Base-by-base conservation (phyloP, 2,329 filamentous ascomycete genomes). In the Cercospora sp. region DNA sequence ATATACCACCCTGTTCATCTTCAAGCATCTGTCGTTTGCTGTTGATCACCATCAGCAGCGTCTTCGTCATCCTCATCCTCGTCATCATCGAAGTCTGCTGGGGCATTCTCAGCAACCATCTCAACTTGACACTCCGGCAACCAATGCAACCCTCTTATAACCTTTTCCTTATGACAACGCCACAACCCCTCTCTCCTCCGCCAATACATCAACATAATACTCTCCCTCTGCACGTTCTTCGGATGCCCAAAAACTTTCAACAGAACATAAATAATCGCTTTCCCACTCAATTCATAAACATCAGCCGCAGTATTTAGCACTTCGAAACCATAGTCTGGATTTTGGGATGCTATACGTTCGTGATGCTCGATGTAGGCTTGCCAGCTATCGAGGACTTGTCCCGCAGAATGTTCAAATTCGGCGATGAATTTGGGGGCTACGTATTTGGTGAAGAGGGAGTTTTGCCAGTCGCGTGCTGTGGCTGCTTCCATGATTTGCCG, bases 101-200 rank as follows among this genome's bases (percentile, higher is more conserved):
- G 45, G 28, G 31, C 61, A 33, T 28, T 36, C 45, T 36, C 61
- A 26, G 28, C 20, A 20, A 61, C 30, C 39, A 63, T 53, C 13
- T 63, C 60, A 2, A 45, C 48, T 48, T 63, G 61, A 36, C 16
- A 36, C 18, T 36, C 64, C 5, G 62, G 65, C 48, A 67, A 59
- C 67, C 64, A 69, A 45, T 67, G 53, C 64, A 67, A 64, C 8
- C 67, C 69, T 30, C 69, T 65, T 42, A 70, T 63, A 8, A 70
- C 61, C 39, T 58, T 64, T 51, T 71, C 64, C 33, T 66, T 66
- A 31, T 64, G 59, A 60, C 67, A 67, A n/a, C 33, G 64, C 67
- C 69, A 71, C 23, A 58, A 57, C 10, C 36, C 61, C 13, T 63
- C 39, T 30, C 58, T 39, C n/a, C 63, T 51, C n/a, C 18, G 39